These are phyloP conservation scores for Hypoxylon sp. DNA, from an alignment of 2,329 filamentous ascomycete species.

Conservation along the genomic window DNA sequence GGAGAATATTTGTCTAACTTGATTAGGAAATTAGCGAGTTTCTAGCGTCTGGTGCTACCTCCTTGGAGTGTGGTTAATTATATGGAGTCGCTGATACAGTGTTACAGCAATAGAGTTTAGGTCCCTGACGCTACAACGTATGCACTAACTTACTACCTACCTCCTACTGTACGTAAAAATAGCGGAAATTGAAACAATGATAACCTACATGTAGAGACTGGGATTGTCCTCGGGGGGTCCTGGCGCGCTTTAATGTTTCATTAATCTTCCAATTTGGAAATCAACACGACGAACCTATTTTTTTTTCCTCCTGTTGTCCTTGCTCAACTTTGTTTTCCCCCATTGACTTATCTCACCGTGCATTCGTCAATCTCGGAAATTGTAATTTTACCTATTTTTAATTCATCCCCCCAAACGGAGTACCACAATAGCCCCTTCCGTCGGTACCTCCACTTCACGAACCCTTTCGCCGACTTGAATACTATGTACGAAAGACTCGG, in stretches of 20 bases:
- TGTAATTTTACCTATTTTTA: conserved; percentile 41
- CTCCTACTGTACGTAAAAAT: conserved; percentile 3
- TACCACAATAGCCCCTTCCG: conserved; percentile 15
- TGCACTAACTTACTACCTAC: background rate
- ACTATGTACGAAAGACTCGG: conserved; percentile 17
- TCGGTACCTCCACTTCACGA: conserved; percentile 22
- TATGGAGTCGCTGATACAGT: conserved; percentile 11
- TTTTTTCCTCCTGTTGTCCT: conserved; percentile 21
- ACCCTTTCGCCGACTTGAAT: conserved; percentile 11
- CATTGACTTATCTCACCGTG: conserved; percentile 27
- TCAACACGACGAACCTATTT: conserved; percentile 37
- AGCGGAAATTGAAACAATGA: conserved; percentile 43
- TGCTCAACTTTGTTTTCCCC: conserved; percentile 20
- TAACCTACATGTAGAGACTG: conserved; percentile 11
- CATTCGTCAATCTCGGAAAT: conserved; percentile 41
- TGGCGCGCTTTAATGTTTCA: conserved; percentile 43
- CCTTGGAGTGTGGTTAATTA: conserved; percentile 2
- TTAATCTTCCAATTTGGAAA: conserved; percentile 43
- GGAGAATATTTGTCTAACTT: conserved; percentile 26
- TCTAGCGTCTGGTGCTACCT: conserved; percentile 14
- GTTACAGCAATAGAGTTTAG: conserved; percentile 7
- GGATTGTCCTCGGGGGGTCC: conserved; percentile 18
- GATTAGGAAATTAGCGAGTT: conserved; percentile 15
- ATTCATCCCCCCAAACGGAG: conserved; percentile 6
- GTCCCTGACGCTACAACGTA: background rate